Evolutionary conservation across 208 protist genomes (phyloP).

Genomic region (Leishmania guyanensis): DNA sequence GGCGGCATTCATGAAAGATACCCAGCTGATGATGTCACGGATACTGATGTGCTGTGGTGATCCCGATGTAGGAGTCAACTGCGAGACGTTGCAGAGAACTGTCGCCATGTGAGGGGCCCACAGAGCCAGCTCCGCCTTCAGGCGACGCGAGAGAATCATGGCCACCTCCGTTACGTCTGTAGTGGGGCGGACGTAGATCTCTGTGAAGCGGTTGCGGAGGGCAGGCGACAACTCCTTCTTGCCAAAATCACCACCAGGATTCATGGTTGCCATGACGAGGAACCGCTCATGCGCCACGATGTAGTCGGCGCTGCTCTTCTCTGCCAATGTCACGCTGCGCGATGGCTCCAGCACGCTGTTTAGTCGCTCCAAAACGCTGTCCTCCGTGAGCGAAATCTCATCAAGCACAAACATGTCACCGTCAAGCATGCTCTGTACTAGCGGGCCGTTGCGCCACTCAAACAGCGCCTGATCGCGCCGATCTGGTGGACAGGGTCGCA

Average conservation of each 20-base stretch:
- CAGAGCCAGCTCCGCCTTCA: constrained; percentile 42
- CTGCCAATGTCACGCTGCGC: constrained; percentile 96
- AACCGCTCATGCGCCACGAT: constrained; percentile 93
- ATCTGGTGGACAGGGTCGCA: constrained; percentile 84
- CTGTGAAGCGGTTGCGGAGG: constrained; percentile 99
- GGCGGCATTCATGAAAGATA: constrained; percentile 94
- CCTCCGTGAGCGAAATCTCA: constrained; percentile 99
- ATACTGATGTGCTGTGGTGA: constrained; percentile 88
- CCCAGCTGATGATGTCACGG: constrained; percentile 97
- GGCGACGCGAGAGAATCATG: constrained; percentile 89
- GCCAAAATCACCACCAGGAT: constrained; percentile 99
- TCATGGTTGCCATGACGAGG: constrained; percentile 99
- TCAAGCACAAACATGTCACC: constrained; percentile 99
- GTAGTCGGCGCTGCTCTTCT: constrained; percentile 95
- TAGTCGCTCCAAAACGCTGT: constrained; percentile 99
- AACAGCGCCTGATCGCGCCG: constrained; percentile 93
- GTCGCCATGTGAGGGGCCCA: constrained; percentile 83
- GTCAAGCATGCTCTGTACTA: constrained; percentile 98
- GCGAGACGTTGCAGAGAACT: constrained; percentile 67
- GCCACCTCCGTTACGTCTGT: constrained; percentile 92
- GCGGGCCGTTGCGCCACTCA: constrained; percentile 98
- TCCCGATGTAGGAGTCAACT: constrained; percentile 41
- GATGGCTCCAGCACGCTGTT: constrained; percentile 99
- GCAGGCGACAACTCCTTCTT: constrained; percentile 99
- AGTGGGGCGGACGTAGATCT: constrained; percentile 98